Evolutionary conservation across 805 yeast genomes (phyloP), one percentile per base, ranked within the genome.

Genomic region (Candida maltosa): DNA sequence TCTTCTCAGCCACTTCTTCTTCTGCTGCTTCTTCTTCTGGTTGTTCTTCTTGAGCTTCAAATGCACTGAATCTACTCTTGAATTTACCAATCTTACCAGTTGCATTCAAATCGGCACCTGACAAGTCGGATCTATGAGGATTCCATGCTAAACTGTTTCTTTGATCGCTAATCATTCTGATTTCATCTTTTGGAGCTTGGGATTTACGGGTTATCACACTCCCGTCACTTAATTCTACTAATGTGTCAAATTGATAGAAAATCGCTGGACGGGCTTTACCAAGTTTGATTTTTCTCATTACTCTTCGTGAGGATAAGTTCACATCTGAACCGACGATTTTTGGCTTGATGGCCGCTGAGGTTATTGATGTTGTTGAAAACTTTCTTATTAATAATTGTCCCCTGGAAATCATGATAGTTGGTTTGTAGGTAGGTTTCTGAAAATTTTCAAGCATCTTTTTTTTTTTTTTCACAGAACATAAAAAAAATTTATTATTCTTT

Each of bases 201-300:
- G 96, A 79, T 49, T 85, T 75, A 61, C 98, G 76, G 23, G 67
- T 69, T 22, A 88, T 70, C 2, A 95, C 95, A 20, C 96, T 84
- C 2, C 98, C 98, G 57, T 93, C 98, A 46, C 94, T 83, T 39
- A 89, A 72, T 61, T 91, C 95, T n/a, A 93, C 89, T 24, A 73
- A 62, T 21, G 89, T 83, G 45, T 91, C 88, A 57, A 93, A 93
- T 58, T 87, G 87, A 64, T 91, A 76, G 61, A 87, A 89, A 26
- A 93, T 83, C 22, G 96, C 88, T 2, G 97, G 97, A 61, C 97
- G 78, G 12, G 96, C 88, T 56, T 84, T 84, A 37, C 97, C 97
- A 37, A 81, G 61, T 41, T 67, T 60, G 48, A 85, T 83, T 56
- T 78, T 82, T 56, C 76, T 80, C 60, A 75, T 57, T 34, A 87